Conservation (phyloP, 2,329 filamentous ascomycete genomes). For the Sarocladium kiliense region DNA sequence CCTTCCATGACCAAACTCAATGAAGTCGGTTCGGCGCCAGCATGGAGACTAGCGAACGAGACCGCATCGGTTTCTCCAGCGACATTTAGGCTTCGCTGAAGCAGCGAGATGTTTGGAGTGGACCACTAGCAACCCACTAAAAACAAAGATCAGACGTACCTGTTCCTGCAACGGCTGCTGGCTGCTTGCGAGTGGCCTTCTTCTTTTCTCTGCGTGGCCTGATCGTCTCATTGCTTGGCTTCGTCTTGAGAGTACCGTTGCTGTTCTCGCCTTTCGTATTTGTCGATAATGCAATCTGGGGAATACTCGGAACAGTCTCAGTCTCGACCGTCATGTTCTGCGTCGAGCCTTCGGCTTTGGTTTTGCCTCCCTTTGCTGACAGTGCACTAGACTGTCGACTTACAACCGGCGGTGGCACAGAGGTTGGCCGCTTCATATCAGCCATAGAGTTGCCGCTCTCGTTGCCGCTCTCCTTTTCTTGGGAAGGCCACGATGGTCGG, state of each 20-base stretch:
- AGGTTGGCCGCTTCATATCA: conserved; percentile 36
- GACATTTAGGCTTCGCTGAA: neutral
- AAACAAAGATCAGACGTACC: no score
- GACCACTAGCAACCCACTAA: no score
- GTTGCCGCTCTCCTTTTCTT: conserved; percentile 52
- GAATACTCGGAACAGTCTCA: conserved; percentile 87
- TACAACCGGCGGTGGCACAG: conserved; percentile 47
- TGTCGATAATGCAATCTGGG: conserved; percentile 69
- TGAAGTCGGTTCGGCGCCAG: neutral
- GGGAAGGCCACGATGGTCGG: conserved; percentile 35
- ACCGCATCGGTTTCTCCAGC: no score
- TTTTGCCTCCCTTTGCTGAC: conserved; percentile 63
- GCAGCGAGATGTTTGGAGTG: no score
- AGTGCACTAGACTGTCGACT: conserved; percentile 60
- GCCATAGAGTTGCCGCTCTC: conserved; percentile 55
- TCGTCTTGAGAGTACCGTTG: conserved; percentile 72
- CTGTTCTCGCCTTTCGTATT: conserved; percentile 59
- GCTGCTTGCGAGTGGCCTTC: conserved; percentile 69
- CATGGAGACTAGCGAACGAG: neutral
- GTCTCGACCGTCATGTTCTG: conserved; percentile 97
- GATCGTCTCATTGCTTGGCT: conserved; percentile 93
- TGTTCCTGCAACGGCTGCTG: conserved; percentile 64
- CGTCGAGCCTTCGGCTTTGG: conserved; percentile 70
- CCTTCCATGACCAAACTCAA: neutral
- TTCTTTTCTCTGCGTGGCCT: conserved; percentile 91